phyloP scores from a whole-genome alignment of 371 early-diverging fungal genomes.

The Thermomucor indicae-seudaticae region DNA sequence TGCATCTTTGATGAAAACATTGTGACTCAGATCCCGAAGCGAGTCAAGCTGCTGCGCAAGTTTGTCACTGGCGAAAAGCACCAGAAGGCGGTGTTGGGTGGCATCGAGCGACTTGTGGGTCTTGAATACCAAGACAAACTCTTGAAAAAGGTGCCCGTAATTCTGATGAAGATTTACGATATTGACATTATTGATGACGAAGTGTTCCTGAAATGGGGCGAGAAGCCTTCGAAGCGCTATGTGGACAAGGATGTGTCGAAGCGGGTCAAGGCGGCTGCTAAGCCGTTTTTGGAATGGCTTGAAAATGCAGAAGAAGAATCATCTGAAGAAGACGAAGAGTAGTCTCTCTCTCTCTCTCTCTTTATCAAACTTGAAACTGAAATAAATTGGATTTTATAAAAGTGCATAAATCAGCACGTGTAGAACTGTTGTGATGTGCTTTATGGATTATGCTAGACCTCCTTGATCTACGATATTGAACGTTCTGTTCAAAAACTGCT shows the following conservation, averaged over 20 bases:
- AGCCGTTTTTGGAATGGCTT: conserved; percentile 91
- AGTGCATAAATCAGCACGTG: no score
- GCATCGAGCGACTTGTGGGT: conserved; percentile 86
- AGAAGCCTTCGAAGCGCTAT: conserved; percentile 86
- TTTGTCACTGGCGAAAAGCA: conserved; percentile 80
- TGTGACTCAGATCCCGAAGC: conserved; percentile 56
- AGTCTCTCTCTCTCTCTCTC: no score
- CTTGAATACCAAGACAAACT: conserved; percentile 60
- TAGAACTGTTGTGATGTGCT: no score
- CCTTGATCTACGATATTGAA: no score
- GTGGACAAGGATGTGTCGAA: conserved; percentile 75
- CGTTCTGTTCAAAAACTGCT: no score
- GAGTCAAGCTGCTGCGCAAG: conserved; percentile 57
- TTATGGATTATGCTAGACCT: no score
- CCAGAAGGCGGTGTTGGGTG: conserved; percentile 88
- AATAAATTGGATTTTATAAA: no score
- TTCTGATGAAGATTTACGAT: conserved; percentile 89
- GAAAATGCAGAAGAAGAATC: conserved; percentile 56
- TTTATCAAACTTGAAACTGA: no score
- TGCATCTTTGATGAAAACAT: conserved; percentile 71
- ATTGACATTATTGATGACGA: conserved; percentile 92
- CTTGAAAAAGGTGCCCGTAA: conserved; percentile 68
- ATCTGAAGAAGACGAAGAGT: conserved; percentile 26
- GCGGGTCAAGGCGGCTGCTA: conserved; percentile 78
- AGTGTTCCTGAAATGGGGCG: conserved; percentile 84